phyloP scores from a whole-genome alignment of 768 basidiomycete species.

The Boletus tomentosulus region DNA sequence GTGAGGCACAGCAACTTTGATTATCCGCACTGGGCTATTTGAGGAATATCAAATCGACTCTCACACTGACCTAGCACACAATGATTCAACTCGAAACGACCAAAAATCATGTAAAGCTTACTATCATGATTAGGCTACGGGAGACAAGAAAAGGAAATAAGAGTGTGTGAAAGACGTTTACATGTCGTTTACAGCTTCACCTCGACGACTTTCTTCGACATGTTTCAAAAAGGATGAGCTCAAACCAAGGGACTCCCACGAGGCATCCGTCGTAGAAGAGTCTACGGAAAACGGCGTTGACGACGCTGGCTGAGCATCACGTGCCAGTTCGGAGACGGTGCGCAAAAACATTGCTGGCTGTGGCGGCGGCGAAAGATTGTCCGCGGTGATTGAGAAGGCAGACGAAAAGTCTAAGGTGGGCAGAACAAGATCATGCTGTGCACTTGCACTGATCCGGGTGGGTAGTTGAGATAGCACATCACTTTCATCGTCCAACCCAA shows the following conservation, averaged over 20 bases:
- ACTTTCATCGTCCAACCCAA: constrained; percentile 1
- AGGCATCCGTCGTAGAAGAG: constrained; percentile 1
- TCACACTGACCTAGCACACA: not conserved
- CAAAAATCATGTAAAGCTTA: not conserved
- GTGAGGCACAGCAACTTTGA: constrained; percentile 3
- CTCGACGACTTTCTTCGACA: not conserved
- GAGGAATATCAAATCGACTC: not conserved
- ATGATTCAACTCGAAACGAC: not conserved
- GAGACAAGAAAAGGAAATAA: not conserved
- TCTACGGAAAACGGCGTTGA: not conserved
- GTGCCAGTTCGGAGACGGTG: constrained; percentile 21
- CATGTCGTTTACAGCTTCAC: not conserved
- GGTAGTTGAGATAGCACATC: constrained; percentile 8
- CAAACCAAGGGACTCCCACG: constrained; percentile 20
- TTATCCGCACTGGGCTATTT: not conserved
- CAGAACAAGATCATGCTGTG: constrained; percentile 66
- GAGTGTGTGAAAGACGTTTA: not conserved
- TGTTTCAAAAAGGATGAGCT: constrained; percentile 18
- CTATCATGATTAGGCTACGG: not conserved
- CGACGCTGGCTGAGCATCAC: constrained; percentile 5
- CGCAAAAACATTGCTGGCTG: constrained; percentile 18
- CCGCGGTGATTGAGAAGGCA: constrained; percentile 27
- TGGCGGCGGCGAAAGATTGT: constrained; percentile 5
- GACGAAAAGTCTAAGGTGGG: constrained; percentile 74
- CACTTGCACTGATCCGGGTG: constrained; percentile 39